Percentiles rank a stretch among this genome's conserved stretches.
phyloP scores from a whole-genome alignment of 179 eudicot species.

The Beta corolliflora region DNA sequence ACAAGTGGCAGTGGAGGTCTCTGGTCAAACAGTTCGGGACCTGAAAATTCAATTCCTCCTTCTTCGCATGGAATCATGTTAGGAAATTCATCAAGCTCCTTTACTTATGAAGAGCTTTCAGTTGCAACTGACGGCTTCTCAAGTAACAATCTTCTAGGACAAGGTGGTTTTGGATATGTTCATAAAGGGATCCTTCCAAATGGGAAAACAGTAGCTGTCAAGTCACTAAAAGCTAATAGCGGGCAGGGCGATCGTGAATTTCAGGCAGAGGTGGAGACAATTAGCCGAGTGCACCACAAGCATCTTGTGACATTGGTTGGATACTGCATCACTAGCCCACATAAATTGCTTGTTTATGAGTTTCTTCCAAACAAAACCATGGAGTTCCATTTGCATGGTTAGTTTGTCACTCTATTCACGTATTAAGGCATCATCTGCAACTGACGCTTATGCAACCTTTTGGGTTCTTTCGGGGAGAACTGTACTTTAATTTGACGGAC shows the following conservation, averaged over 20 bases:
- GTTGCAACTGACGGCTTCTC: conserved; percentile 92
- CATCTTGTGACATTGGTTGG: conserved; percentile 98
- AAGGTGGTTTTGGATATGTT: conserved; percentile 96
- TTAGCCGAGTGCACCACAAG: conserved; percentile 95
- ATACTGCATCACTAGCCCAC: conserved; percentile 68
- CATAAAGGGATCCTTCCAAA: conserved; percentile 89
- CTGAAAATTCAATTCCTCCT: conserved; percentile 47
- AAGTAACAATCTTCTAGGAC: conserved; percentile 78
- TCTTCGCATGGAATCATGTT: conserved; percentile 64
- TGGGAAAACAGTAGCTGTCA: conserved; percentile 90
- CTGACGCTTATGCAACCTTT: background rate
- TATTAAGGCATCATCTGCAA: background rate
- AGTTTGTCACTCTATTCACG: conserved; percentile 25
- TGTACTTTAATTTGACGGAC: conserved; percentile 19
- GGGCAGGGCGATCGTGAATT: conserved; percentile 97
- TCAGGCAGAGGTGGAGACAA: conserved; percentile 95
- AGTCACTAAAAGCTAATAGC: conserved; percentile 83
- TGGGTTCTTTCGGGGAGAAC: background rate
- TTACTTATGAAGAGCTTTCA: conserved; percentile 77
- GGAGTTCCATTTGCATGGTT: conserved; percentile 97
- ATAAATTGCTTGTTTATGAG: conserved; percentile 90
- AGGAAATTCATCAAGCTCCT: conserved; percentile 65
- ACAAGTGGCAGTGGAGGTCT: conserved; percentile 73
- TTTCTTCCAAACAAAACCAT: conserved; percentile 83
- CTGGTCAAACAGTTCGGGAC: conserved; percentile 68